phyloP scores from a whole-genome alignment of 2,329 filamentous ascomycete species.

The Ophiocordyceps polyrhachis-furcata region DNA sequence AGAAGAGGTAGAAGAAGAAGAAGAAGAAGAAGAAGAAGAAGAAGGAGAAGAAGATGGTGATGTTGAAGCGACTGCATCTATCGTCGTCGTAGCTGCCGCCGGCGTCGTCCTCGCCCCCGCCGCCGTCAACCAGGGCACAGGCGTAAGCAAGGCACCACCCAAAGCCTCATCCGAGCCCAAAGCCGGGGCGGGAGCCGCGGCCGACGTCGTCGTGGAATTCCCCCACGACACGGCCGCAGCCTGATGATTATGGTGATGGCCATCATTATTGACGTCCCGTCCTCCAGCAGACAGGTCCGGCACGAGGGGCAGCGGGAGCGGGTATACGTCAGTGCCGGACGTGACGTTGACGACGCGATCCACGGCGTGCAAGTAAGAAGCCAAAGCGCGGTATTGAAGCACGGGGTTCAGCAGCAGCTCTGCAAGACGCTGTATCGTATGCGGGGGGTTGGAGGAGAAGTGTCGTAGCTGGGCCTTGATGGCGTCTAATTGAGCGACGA shows the following conservation, averaged over 20 bases:
- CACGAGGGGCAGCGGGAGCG: conserved; percentile 47
- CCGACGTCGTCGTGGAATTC: conserved; percentile 21
- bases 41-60: no score
- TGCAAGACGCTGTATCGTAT: conserved; percentile 80
- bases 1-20: no score
- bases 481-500: conserved; percentile 41
- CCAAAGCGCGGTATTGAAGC: conserved; percentile 62
- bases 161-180: conserved; percentile 76
- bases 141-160: conserved; percentile 78
- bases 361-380: conserved; percentile 75
- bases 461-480: conserved; percentile 43
- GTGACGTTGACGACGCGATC: conserved; percentile 84
- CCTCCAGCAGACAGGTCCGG: conserved; percentile 30
- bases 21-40: no score
- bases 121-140: conserved; percentile 69
- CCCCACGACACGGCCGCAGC: conserved; percentile 25
- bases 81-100: conserved; percentile 1
- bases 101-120: conserved; percentile 12
- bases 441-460: conserved; percentile 63
- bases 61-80: no score
- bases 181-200: conserved; percentile 15
- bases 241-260: conserved; percentile 2
- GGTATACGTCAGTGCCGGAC: conserved; percentile 62
- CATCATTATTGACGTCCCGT: background rate
- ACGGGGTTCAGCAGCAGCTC: conserved; percentile 67